Evolutionary conservation across 192 early-diverging fungal genomes (phyloP).

Genomic region (Linnemannia hyalina): DNA sequence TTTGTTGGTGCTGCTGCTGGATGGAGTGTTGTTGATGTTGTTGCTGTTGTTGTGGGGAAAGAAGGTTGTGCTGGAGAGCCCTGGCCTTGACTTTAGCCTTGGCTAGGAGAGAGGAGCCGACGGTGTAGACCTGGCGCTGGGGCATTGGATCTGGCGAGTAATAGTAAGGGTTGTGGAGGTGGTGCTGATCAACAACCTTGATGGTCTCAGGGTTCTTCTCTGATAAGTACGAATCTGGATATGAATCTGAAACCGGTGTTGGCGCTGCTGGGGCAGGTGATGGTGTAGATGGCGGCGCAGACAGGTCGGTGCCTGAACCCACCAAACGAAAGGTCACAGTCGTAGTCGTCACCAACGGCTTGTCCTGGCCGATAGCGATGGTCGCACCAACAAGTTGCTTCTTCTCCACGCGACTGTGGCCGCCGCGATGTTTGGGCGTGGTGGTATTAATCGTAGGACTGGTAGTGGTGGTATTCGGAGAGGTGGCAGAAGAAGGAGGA

Average conservation of each 20-base stretch:
- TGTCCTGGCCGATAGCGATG: neutral
- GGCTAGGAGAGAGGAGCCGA: constrained; percentile 32
- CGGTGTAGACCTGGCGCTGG: constrained; percentile 40
- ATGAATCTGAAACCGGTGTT: constrained; percentile 9
- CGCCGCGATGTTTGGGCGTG: constrained; percentile 9
- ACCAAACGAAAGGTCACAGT: neutral
- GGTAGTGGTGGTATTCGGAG: neutral
- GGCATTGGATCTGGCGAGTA: constrained; percentile 9
- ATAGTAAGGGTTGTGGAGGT: neutral
- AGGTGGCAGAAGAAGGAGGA: neutral
- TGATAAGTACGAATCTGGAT: constrained; percentile 9
- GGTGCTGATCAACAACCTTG: constrained; percentile 1
- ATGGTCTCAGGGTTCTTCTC: neutral
- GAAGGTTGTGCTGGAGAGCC: constrained; percentile 16
- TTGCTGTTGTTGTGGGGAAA: neutral
- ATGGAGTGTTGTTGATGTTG: constrained; percentile 1
- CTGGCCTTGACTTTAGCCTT: constrained; percentile 43
- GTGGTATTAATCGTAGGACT: neutral
- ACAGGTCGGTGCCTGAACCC: constrained; percentile 5
- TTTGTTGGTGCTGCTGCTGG: constrained; percentile 8
- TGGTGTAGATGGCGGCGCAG: neutral
- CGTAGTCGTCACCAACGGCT: constrained; percentile 5
- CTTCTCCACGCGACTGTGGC: constrained; percentile 19
- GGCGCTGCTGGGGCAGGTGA: neutral
- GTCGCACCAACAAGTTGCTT: constrained; percentile 14